These are phyloP conservation scores for Akebia trifoliata DNA, from an alignment of 164 flowering plant species.

Conservation along the genomic window DNA sequence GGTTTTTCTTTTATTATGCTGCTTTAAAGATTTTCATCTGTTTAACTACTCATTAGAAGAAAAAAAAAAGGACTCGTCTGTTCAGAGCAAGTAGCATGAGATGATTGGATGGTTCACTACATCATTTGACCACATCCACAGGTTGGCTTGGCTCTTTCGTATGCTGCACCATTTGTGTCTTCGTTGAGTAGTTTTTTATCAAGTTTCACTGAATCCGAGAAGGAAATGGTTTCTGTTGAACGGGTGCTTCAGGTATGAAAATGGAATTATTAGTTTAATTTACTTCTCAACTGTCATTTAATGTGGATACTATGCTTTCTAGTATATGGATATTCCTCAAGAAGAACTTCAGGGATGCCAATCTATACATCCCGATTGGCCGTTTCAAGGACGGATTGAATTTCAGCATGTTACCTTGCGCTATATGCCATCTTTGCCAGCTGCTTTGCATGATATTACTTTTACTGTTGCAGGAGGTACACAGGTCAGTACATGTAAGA, in stretches of 20 bases:
- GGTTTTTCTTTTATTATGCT: no score
- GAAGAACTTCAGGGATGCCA: slow-evolving; percentile 55
- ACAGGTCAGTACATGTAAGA: slow-evolving; percentile 40
- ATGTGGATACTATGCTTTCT: slow-evolving; percentile 4
- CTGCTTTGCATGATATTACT: slow-evolving; percentile 55
- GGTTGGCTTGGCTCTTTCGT: slow-evolving; percentile 97
- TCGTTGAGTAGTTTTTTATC: slow-evolving; percentile 78
- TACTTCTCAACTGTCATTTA: slow-evolving; percentile 8
- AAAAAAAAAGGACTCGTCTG: no score
- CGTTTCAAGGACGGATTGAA: slow-evolving; percentile 56
- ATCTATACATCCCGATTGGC: slow-evolving; percentile 52
- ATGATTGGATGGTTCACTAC: slow-evolving; percentile 8
- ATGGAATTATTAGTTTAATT: neutral
- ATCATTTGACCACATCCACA: slow-evolving; percentile 31
- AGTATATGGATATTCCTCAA: slow-evolving; percentile 92
- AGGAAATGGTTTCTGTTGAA: slow-evolving; percentile 97
- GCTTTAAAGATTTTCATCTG: neutral
- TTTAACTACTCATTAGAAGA: no score
- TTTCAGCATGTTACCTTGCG: slow-evolving; percentile 77
- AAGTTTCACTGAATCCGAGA: slow-evolving; percentile 95
- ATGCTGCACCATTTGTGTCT: slow-evolving; percentile 89
- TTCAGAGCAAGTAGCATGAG: neutral
- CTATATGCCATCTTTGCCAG: slow-evolving; percentile 73
- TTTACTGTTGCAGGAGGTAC: slow-evolving; percentile 62
- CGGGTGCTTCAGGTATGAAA: slow-evolving; percentile 69